A percentile compares a stretch with the other conserved stretches of the same genome.
These are phyloP conservation scores for Syzygium jambos DNA, from an alignment of 345 rosid species.

Conservation along the genomic window DNA sequence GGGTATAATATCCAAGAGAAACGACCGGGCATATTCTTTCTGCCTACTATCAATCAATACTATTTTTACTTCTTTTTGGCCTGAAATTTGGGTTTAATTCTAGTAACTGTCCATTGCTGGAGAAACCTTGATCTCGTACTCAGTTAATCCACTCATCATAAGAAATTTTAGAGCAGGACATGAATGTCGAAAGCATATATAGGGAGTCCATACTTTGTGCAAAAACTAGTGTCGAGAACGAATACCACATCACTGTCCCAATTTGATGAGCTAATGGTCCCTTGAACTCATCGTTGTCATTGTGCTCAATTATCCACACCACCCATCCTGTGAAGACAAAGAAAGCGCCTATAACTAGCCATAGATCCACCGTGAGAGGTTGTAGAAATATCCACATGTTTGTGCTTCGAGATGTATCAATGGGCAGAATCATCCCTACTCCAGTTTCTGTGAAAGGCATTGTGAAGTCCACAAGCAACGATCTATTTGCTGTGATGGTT, in stretches of 20 bases:
- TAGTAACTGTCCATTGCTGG: background rate
- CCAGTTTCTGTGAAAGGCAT: constrained; percentile 37
- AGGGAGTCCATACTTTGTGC: constrained; percentile 24
- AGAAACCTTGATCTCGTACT: background rate
- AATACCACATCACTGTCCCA: constrained; percentile 25
- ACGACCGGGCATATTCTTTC: background rate
- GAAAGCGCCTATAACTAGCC: constrained; percentile 25
- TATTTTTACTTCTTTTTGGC: background rate
- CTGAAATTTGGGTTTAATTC: background rate
- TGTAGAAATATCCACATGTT: constrained; percentile 42
- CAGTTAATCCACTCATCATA: background rate
- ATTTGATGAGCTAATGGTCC: constrained; percentile 31
- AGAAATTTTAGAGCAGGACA: background rate
- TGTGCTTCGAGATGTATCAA: constrained; percentile 1
- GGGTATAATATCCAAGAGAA: background rate
- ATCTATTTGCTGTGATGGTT: constrained; percentile 25
- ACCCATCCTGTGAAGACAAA: constrained; percentile 29
- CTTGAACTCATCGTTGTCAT: constrained; percentile 21
- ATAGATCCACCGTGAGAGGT: constrained; percentile 39
- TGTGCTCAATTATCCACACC: constrained; percentile 44
- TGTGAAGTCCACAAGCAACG: constrained; percentile 30
- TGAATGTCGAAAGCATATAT: background rate
- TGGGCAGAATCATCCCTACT: constrained; percentile 33
- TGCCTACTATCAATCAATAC: background rate
- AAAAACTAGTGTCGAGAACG: constrained; percentile 42